Base-by-base conservation (phyloP, 352 stramenopile genomes). In the Phytophthora niederhauseri region DNA sequence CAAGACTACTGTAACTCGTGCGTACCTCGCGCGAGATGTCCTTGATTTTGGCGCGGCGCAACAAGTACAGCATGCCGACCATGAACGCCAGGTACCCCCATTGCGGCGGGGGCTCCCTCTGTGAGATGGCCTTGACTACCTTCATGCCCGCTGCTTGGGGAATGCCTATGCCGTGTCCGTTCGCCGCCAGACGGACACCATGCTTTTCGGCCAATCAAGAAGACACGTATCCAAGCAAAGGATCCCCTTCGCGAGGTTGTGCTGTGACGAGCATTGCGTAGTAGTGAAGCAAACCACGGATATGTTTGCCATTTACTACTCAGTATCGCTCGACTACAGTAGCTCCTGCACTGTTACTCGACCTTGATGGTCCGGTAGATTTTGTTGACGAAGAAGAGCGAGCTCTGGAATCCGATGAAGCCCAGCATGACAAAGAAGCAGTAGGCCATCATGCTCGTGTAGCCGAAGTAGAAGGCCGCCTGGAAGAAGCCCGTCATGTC, bases 311-410 rank as follows among this genome's bases (percentile, higher is more conserved):
- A 45, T 45, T 45, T 17, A 45, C 14, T 4, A 45, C n/a, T 45
- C 8, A n/a, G 36, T 22, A 49, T 45, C 36, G 36, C 36, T 45
- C 36, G 14, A 6, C 14, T 45, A 31, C 9, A 6, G 9, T 31
- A 49, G 17, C 45, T 51, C 45, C 41, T 49, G 17, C 41, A 45
- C 36, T n/a, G 5, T 48, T 71, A 99, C 78, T 99, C 97, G 59
- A 94, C 96, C 80, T 99, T 99, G 58, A 99, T 97, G 50, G 91
- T 89, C 46, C 90, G 90, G 76, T 99, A 99, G 72, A 99, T 99
- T 82, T 99, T 98, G 75, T 91, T 95, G 30, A 99, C 95, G 80
- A 99, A 99, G 51, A 94, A 65, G 51, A 99, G 90, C 72, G 96
- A 98, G 73, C 93, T 96, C 64, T 96, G 92, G 80, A 99, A 99